Conservation (phyloP, 108 stramenopile genomes). For the Cyclotella sp. region DNA sequence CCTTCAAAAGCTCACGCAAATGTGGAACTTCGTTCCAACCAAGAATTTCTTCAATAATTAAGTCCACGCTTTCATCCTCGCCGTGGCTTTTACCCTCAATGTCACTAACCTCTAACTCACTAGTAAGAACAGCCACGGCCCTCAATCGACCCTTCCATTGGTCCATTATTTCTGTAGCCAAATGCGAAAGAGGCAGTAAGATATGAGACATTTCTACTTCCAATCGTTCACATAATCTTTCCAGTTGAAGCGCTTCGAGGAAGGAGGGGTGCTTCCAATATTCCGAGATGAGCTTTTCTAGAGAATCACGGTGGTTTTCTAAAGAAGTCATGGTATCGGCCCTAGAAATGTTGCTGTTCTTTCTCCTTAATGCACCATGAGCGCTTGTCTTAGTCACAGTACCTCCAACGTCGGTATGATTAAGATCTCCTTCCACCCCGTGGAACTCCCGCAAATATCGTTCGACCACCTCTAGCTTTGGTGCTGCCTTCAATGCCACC, state of each 20-base stretch:
- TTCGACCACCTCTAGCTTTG: constrained; percentile 73
- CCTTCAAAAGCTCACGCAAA: constrained; percentile 69
- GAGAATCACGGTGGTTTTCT: constrained; percentile 31
- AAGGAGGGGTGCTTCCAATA: constrained; percentile 72
- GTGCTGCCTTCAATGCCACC: constrained; percentile 75
- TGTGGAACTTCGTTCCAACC: constrained; percentile 51
- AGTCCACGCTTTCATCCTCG: constrained; percentile 8
- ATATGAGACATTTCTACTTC: constrained; percentile 79
- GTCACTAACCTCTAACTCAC: constrained; percentile 44
- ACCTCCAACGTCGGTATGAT: not conserved
- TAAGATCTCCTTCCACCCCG: constrained; percentile 9
- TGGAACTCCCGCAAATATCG: constrained; percentile 51
- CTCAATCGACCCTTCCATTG: constrained; percentile 61
- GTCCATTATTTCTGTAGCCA: constrained; percentile 70
- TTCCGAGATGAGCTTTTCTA: constrained; percentile 49
- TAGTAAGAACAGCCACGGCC: constrained; percentile 58
- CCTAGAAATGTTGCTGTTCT: constrained; percentile 2
- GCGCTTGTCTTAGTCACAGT: not conserved
- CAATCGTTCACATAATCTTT: constrained; percentile 67
- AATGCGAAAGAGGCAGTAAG: constrained; percentile 75
- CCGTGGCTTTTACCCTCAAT: constrained; percentile 1
- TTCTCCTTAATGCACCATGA: not conserved
- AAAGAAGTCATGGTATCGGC: constrained; percentile 10
- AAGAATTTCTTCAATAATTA: constrained; percentile 28
- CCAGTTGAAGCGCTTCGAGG: constrained; percentile 76